These are phyloP conservation scores for Sporothrix pseudoabietina DNA, from an alignment of 2,329 filamentous ascomycete genomes.

Conservation along the genomic window DNA sequence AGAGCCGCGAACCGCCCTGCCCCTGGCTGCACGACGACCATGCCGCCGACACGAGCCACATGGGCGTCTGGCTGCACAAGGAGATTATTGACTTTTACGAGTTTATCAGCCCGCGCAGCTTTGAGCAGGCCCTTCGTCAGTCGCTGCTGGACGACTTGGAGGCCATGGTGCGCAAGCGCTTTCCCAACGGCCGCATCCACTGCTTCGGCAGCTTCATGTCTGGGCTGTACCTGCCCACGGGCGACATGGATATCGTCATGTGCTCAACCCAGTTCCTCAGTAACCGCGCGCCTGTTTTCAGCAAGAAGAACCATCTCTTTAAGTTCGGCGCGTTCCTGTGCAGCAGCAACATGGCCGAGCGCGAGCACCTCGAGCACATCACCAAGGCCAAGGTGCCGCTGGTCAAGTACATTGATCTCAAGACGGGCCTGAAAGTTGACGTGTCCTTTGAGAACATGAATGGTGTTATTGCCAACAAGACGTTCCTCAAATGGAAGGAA, in stretches of 20 bases:
- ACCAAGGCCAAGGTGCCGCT: slow-evolving; percentile 80
- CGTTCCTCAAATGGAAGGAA: slow-evolving; percentile 77
- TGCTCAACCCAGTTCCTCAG: slow-evolving; percentile 62
- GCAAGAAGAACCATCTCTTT: slow-evolving; percentile 59
- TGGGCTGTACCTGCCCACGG: slow-evolving; percentile 69
- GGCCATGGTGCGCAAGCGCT: slow-evolving; percentile 58
- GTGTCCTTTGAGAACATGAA: slow-evolving; percentile 92
- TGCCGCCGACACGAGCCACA: slow-evolving; percentile 47
- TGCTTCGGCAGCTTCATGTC: slow-evolving; percentile 95
- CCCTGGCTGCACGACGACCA: slow-evolving; percentile 70
- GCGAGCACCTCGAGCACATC: slow-evolving; percentile 67
- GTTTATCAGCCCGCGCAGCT: slow-evolving; percentile 74
- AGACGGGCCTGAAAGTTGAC: slow-evolving; percentile 82
- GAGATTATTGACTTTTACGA: slow-evolving; percentile 89
- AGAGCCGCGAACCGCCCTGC: slow-evolving; percentile 47
- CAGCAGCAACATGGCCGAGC: slow-evolving; percentile 57
- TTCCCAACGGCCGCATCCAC: slow-evolving; percentile 64
- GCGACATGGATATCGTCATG: slow-evolving; percentile 92
- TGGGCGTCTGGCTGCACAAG: slow-evolving; percentile 72
- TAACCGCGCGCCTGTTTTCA: slow-evolving; percentile 53
- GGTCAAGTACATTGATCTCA: slow-evolving; percentile 81
- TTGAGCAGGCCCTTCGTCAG: slow-evolving; percentile 74
- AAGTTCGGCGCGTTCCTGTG: slow-evolving; percentile 64
- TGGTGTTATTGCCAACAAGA: slow-evolving; percentile 76
- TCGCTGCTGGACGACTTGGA: slow-evolving; percentile 72